A percentile compares a stretch with the other conserved stretches of the same genome.
Evolutionary conservation across 768 basidiomycete species (phyloP).

Genomic region (Suillus hirtellus): DNA sequence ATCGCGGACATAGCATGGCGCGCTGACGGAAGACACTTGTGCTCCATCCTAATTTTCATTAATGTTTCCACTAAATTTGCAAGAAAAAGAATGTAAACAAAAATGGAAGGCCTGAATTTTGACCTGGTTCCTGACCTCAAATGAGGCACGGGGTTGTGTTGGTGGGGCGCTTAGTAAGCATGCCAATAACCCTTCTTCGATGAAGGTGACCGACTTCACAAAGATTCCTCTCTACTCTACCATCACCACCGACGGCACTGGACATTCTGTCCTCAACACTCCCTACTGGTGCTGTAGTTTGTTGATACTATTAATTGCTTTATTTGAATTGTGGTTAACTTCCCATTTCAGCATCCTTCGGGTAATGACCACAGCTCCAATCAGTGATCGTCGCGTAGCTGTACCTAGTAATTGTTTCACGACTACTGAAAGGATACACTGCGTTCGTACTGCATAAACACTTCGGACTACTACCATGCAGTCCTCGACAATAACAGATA

Average conservation of each 20-base stretch:
- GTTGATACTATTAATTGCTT: neutral
- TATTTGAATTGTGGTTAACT: neutral
- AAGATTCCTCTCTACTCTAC: neutral
- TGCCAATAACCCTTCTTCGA: conserved; percentile 10
- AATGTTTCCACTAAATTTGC: neutral
- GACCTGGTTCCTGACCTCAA: neutral
- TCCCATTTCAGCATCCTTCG: conserved; percentile 5
- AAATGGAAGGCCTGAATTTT: neutral
- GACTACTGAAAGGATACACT: neutral
- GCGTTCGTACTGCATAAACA: neutral
- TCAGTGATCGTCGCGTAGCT: conserved; percentile 15
- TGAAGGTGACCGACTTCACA: neutral
- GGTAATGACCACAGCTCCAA: conserved; percentile 13
- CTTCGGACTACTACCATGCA: conserved; percentile 20
- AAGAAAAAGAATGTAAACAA: neutral
- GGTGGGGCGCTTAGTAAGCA: conserved; percentile 8
- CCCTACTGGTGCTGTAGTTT: neutral
- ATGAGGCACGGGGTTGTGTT: neutral
- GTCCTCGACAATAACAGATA: conserved; percentile 6
- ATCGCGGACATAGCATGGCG: neutral
- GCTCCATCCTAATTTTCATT: neutral
- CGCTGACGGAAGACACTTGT: neutral
- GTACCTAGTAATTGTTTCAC: conserved; percentile 8
- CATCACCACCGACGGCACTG: conserved; percentile 4
- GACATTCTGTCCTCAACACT: neutral